Conservation (phyloP, 192 early-diverging fungal genomes). For the Backusella mclennaniae region DNA sequence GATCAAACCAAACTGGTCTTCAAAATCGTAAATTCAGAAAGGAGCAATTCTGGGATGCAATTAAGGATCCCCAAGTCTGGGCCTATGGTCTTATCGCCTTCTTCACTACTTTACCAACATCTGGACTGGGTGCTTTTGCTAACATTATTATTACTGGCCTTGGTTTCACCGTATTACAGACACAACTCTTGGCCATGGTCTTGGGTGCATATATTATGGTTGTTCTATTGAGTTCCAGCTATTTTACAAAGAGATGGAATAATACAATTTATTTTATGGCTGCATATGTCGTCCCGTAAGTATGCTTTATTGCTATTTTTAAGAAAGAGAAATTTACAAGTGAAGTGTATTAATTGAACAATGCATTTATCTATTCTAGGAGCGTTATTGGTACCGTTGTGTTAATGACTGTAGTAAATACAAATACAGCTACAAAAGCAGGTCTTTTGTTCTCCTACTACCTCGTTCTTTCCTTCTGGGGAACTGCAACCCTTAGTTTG, state of each 20-base stretch:
- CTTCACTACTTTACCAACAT: conserved; percentile 18
- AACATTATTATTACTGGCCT: conserved; percentile 22
- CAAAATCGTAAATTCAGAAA: conserved; percentile 17
- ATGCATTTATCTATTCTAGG: neutral
- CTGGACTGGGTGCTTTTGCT: conserved; percentile 20
- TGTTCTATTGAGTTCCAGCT: conserved; percentile 8
- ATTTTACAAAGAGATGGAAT: conserved; percentile 10
- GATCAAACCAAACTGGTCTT: conserved; percentile 21
- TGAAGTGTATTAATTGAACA: neutral
- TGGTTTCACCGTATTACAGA: conserved; percentile 21
- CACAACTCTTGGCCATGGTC: conserved; percentile 24
- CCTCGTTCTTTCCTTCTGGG: conserved; percentile 20
- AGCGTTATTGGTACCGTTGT: conserved; percentile 17
- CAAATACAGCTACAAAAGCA: conserved; percentile 13
- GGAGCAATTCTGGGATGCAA: conserved; percentile 17
- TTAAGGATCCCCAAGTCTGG: conserved; percentile 13
- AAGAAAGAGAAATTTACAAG: neutral
- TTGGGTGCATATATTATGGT: conserved; percentile 19
- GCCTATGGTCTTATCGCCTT: conserved; percentile 20
- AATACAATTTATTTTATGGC: conserved; percentile 11
- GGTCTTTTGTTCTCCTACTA: conserved; percentile 20
- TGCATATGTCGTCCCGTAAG: conserved; percentile 17
- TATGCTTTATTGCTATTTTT: neutral
- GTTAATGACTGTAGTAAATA: conserved; percentile 18
- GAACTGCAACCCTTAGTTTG: conserved; percentile 11